These are phyloP conservation scores for Cyclotella atomus DNA, from an alignment of 108 stramenopile genomes.

Conservation along the genomic window DNA sequence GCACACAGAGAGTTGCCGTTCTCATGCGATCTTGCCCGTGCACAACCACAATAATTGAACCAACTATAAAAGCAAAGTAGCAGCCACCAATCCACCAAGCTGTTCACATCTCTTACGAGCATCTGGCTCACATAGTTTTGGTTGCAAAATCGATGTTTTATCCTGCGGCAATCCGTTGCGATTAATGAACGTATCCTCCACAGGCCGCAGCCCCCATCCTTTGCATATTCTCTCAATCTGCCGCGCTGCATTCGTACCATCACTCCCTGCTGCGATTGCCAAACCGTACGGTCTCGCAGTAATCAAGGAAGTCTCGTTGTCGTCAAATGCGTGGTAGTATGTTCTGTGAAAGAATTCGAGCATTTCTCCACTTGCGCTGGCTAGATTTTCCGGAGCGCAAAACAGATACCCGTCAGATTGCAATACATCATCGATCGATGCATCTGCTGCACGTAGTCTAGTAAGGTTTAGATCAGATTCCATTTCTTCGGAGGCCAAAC, in stretches of 20 bases:
- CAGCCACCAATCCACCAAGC: background rate
- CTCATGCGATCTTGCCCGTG: background rate
- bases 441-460: background rate
- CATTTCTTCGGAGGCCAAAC: background rate
- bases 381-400: background rate
- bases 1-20: background rate
- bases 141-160: background rate
- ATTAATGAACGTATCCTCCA: background rate
- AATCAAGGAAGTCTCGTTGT: background rate
- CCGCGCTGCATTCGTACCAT: background rate
- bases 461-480: background rate
- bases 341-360: conserved; percentile 4
- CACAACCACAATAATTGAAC: background rate
- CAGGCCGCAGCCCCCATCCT: background rate
- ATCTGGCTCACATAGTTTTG: background rate
- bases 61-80: conserved; percentile 1
- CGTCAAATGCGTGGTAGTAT: conserved; percentile 10
- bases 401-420: conserved; percentile 7
- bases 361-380: background rate
- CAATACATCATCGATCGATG: background rate
- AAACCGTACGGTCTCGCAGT: background rate
- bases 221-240: conserved; percentile 1
- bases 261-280: background rate
- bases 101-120: background rate
- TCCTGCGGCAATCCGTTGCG: background rate